These are phyloP conservation scores for Coniella lustricola DNA, from an alignment of 2,329 filamentous ascomycete genomes.

Conservation along the genomic window DNA sequence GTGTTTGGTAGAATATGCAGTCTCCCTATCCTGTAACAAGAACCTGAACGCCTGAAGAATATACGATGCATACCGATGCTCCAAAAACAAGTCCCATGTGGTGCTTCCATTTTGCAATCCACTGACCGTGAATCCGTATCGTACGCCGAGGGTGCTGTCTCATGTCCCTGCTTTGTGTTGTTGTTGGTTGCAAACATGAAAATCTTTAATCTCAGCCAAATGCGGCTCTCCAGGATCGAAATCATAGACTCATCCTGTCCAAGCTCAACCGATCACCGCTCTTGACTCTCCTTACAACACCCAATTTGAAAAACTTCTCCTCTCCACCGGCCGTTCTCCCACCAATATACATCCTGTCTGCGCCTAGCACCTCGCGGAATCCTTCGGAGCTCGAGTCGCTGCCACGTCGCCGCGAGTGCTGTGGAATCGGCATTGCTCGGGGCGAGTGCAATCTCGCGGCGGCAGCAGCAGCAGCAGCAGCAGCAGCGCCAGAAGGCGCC, in stretches of 20 bases:
- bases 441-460: slow-evolving; percentile 11
- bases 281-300: slow-evolving; percentile 64
- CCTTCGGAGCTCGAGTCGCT: slow-evolving; percentile 72
- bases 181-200: background rate
- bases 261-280: slow-evolving; percentile 70
- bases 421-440: slow-evolving; percentile 33
- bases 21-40: background rate
- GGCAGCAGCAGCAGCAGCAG: slow-evolving; percentile 22
- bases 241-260: slow-evolving; percentile 67
- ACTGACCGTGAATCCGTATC: background rate
- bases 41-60: slow-evolving; percentile 5
- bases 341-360: slow-evolving; percentile 77
- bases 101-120: background rate
- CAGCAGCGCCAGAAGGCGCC: slow-evolving; percentile 19
- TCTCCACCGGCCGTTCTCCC: slow-evolving; percentile 70
- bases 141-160: background rate
- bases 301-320: slow-evolving; percentile 74
- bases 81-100: background rate
- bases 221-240: background rate
- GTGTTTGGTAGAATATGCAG: background rate
- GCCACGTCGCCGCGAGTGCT: slow-evolving; percentile 47
- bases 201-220: background rate
- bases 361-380: slow-evolving; percentile 63
- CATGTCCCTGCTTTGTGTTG: background rate
- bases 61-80: background rate